phyloP scores from a whole-genome alignment of 768 basidiomycete species.

The Vishniacozyma victoriae region DNA sequence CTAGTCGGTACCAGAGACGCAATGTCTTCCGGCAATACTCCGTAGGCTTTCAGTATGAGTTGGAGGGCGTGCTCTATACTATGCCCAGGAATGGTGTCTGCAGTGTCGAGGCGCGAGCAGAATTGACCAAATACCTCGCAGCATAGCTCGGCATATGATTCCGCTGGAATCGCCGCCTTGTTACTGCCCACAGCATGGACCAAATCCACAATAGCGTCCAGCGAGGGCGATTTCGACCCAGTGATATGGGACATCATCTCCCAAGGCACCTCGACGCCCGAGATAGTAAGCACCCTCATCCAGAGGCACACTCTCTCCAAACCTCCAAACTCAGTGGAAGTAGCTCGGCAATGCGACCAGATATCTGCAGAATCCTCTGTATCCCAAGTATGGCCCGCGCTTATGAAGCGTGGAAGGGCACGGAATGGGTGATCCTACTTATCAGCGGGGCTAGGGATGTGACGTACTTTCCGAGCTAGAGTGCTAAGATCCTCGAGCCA shows the following conservation, averaged over 20 bases:
- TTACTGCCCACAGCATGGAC: slow-evolving; percentile 28
- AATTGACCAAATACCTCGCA: too few species aligned
- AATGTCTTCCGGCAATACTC: slow-evolving; percentile 16
- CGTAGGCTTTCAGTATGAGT: slow-evolving; percentile 22
- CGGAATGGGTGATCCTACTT: slow-evolving; percentile 18
- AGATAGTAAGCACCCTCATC: slow-evolving; percentile 32
- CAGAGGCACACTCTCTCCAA: slow-evolving; percentile 22
- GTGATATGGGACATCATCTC: neutral
- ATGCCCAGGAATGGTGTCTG: too few species aligned
- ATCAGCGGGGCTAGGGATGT: neutral
- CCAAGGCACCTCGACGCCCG: slow-evolving; percentile 35
- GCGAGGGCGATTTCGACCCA: too few species aligned
- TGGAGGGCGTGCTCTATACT: too few species aligned
- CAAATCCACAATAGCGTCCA: slow-evolving; percentile 20
- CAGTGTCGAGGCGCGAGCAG: too few species aligned
- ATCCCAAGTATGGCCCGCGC: neutral
- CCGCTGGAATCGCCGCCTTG: slow-evolving; percentile 7
- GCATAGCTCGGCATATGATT: slow-evolving; percentile 14
- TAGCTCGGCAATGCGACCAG: slow-evolving; percentile 8
- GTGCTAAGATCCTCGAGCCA: slow-evolving; percentile 38
- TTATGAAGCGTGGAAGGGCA: slow-evolving; percentile 25
- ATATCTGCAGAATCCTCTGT: slow-evolving; percentile 9
- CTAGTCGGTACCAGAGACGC: too few species aligned
- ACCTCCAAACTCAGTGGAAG: slow-evolving; percentile 9
- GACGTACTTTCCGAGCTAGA: slow-evolving; percentile 8